Percentiles rank a stretch among this genome's conserved stretches.
Conservation (phyloP, 192 early-diverging fungal species). For the Phlyctochytrium bullatum region DNA sequence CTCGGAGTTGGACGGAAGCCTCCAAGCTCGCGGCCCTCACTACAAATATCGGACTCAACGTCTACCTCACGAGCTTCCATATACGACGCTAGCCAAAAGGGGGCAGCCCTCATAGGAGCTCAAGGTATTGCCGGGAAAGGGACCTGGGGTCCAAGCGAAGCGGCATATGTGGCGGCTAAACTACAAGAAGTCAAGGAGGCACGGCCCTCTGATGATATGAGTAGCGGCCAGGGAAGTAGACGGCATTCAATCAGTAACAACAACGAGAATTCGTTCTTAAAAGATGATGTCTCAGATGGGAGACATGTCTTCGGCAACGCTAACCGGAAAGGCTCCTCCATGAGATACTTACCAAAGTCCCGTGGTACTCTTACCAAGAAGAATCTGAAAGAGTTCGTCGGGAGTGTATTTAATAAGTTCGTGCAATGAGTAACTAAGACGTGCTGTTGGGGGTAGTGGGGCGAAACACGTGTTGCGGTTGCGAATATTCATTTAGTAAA, state of each 20-base stretch:
- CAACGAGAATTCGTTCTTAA: neutral
- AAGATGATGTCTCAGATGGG: neutral
- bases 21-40: too few relatives aligned
- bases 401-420: neutral
- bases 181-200: neutral
- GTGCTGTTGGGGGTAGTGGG: too few relatives aligned
- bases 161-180: neutral
- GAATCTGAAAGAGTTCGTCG: constrained; percentile 1
- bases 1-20: neutral
- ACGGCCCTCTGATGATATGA: neutral
- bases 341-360: neutral
- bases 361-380: neutral
- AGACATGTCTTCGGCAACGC: neutral
- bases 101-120: too few relatives aligned
- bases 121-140: too few relatives aligned
- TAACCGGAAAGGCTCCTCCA: neutral
- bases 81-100: too few relatives aligned
- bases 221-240: neutral
- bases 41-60: too few relatives aligned
- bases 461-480: too few relatives aligned
- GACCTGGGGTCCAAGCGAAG: neutral
- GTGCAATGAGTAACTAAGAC: too few relatives aligned
- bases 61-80: too few relatives aligned
- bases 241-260: neutral
- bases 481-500: too few relatives aligned